phyloP scores from a whole-genome alignment of 1,284 basidiomycete species.

The Malassezia vespertilionis region DNA sequence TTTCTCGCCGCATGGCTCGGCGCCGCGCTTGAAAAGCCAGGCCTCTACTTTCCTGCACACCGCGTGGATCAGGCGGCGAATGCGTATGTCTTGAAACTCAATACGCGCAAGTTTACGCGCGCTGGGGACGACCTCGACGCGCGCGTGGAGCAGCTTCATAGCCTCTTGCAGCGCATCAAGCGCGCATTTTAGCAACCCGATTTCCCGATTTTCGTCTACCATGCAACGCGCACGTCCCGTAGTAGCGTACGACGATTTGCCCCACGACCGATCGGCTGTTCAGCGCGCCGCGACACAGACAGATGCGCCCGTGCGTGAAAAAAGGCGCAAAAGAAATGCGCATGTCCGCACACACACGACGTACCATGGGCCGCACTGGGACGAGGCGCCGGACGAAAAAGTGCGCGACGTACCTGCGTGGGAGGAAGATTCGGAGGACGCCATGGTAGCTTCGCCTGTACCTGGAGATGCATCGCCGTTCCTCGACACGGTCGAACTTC shows the following conservation, averaged over 20 bases:
- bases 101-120: constrained; percentile 14
- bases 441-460: constrained; percentile 12
- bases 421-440: constrained; percentile 9
- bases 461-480: constrained; percentile 1
- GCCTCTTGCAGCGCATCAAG: constrained; percentile 12
- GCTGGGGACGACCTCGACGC: constrained; percentile 7
- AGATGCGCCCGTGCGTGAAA: not conserved
- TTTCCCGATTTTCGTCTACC: constrained; percentile 1
- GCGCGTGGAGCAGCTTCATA: constrained; percentile 10
- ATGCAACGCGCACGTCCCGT: constrained; percentile 8
- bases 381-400: not conserved
- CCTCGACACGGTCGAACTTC: not conserved
- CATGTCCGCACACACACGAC: not conserved
- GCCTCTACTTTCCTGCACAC: constrained; percentile 20
- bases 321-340: not conserved
- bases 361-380: constrained; percentile 16
- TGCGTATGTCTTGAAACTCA: constrained; percentile 16
- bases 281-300: not conserved
- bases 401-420: not conserved
- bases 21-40: constrained; percentile 3
- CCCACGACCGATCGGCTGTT: constrained; percentile 2
- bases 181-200: constrained; percentile 7
- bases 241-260: constrained; percentile 17
- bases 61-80: constrained; percentile 23
- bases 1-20: constrained; percentile 28